These are phyloP conservation scores for Oidiodendron maius DNA, from an alignment of 495 filamentous ascomycete species.

Conservation along the genomic window DNA sequence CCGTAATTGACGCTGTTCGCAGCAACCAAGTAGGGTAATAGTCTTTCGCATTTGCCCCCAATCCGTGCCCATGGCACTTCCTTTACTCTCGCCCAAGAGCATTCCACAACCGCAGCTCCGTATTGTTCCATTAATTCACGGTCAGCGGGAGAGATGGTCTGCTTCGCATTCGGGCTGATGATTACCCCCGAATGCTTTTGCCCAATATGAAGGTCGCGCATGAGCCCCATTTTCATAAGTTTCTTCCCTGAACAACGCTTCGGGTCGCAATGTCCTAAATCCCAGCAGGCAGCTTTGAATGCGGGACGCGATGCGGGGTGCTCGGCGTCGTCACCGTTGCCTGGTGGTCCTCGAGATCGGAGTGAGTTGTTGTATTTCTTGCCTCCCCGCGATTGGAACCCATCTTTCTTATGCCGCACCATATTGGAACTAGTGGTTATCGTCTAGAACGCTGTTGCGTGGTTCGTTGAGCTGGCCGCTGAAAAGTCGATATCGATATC, in stretches of 20 bases:
- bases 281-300: constrained; percentile 96
- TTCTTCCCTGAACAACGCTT: constrained; percentile 95
- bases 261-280: constrained; percentile 93
- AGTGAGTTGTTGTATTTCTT: constrained; percentile 48
- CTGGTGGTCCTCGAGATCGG: constrained; percentile 39
- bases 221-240: constrained; percentile 82
- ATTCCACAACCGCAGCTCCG: constrained; percentile 94
- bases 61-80: constrained; percentile 90
- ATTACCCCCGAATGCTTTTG: constrained; percentile 88
- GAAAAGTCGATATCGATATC: not conserved
- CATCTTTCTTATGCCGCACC: constrained; percentile 95
- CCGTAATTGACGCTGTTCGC: constrained; percentile 98
- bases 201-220: constrained; percentile 88
- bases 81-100: constrained; percentile 86
- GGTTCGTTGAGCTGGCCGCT: not conserved
- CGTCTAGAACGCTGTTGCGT: not conserved
- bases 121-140: constrained; percentile 72
- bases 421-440: constrained; percentile 35
- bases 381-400: constrained; percentile 59
- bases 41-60: constrained; percentile 87
- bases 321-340: constrained; percentile 27
- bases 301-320: constrained; percentile 44
- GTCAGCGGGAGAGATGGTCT: constrained; percentile 75
- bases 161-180: constrained; percentile 90
- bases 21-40: constrained; percentile 92